Conservation (phyloP, 768 basidiomycete genomes). For the Infundibulicybe gibba region DNA sequence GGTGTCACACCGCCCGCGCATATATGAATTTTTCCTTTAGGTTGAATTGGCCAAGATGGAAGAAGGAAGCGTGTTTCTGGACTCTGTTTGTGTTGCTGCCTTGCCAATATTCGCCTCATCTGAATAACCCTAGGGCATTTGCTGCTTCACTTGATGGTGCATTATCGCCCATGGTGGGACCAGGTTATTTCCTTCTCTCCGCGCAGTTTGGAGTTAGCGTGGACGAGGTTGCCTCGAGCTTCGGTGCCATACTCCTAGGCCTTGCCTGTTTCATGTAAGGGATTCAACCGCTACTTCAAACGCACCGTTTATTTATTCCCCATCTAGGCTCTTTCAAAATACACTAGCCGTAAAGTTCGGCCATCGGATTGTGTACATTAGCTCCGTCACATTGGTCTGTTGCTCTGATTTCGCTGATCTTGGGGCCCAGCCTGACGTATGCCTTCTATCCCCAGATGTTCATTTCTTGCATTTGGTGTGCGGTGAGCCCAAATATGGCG, state of each 20-base stretch:
- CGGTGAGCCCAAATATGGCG: constrained; percentile 33
- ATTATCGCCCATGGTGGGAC: constrained; percentile 37
- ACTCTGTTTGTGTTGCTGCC: constrained; percentile 24
- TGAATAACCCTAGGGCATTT: constrained; percentile 25
- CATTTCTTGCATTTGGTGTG: constrained; percentile 41
- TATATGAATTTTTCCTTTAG: constrained; percentile 10
- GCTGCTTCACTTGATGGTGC: constrained; percentile 38
- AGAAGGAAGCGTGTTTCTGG: constrained; percentile 44
- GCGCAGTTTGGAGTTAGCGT: constrained; percentile 36
- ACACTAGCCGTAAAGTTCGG: constrained; percentile 39
- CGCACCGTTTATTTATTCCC: background rate
- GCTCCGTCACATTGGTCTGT: constrained; percentile 34
- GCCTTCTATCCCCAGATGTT: constrained; percentile 29
- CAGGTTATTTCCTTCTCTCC: constrained; percentile 37
- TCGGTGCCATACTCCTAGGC: constrained; percentile 36
- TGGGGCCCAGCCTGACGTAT: background rate
- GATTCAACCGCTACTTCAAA: background rate
- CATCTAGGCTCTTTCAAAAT: constrained; percentile 31
- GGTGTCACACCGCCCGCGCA: background rate
- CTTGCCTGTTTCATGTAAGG: constrained; percentile 38
- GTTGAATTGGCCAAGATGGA: constrained; percentile 41
- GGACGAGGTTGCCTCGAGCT: constrained; percentile 37
- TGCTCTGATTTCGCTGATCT: background rate
- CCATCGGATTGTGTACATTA: constrained; percentile 39
- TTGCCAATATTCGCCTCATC: background rate